Conservation (phyloP, 2,329 filamentous ascomycete genomes). For the Tricladium varicosporioides region DNA sequence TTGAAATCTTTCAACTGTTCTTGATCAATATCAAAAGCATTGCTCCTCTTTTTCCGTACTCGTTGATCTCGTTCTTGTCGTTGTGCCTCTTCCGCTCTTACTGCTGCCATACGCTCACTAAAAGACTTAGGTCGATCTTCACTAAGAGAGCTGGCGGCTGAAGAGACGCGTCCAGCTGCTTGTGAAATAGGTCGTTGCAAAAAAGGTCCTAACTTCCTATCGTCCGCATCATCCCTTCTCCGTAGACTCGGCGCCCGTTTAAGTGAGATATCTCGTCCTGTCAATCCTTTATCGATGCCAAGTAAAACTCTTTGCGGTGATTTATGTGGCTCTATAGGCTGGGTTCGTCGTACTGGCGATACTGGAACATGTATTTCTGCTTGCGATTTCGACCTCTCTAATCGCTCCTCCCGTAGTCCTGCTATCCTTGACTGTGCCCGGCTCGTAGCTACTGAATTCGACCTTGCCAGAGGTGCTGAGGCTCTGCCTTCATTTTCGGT, state of each 20-base stretch:
- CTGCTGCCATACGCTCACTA: constrained; percentile 79
- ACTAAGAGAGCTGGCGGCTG: constrained; percentile 16
- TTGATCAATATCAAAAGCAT: constrained; percentile 55
- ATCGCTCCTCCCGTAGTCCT: constrained; percentile 23
- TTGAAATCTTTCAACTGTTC: constrained; percentile 61
- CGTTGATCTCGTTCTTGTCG: constrained; percentile 50
- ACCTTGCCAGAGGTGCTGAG: constrained; percentile 18
- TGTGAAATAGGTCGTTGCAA: constrained; percentile 42
- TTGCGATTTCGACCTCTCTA: constrained; percentile 34
- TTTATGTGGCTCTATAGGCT: constrained; percentile 52
- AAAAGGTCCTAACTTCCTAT: constrained; percentile 39
- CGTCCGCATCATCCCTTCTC: constrained; percentile 33
- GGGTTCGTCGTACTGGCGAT: constrained; percentile 63
- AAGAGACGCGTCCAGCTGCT: constrained; percentile 19
- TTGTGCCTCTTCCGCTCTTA: constrained; percentile 53
- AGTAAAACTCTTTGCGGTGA: constrained; percentile 79
- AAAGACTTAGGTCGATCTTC: constrained; percentile 58
- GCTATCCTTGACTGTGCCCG: constrained; percentile 28
- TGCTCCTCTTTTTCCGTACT: constrained; percentile 52
- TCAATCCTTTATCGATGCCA: constrained; percentile 86
- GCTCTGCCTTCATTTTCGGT: constrained; percentile 24
- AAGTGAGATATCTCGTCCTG: constrained; percentile 77
- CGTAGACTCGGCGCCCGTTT: constrained; percentile 63
- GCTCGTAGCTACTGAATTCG: constrained; percentile 26
- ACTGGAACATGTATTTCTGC: constrained; percentile 68